phyloP scores from a whole-genome alignment of 345 rosid species.

The Salix brachista region DNA sequence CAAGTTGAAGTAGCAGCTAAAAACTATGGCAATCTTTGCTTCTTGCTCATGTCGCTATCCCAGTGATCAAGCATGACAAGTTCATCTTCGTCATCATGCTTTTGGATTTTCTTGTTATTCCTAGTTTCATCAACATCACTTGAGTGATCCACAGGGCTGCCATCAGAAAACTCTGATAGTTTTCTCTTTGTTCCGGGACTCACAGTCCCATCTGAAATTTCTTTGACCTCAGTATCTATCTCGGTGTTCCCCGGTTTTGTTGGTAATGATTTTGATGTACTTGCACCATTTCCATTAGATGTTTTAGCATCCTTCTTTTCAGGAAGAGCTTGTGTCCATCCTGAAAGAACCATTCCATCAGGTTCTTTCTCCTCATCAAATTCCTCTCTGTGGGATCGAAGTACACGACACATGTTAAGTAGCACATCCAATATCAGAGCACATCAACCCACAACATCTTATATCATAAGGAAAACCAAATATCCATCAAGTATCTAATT shows the following conservation, averaged over 20 bases:
- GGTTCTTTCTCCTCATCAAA: slow-evolving; percentile 97
- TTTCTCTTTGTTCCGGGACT: slow-evolving; percentile 60
- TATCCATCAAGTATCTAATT: background rate
- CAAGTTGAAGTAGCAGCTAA: background rate
- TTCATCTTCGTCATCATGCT: slow-evolving; percentile 53
- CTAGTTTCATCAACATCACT: slow-evolving; percentile 20
- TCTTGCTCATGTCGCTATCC: slow-evolving; percentile 36
- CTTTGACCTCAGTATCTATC: slow-evolving; percentile 23
- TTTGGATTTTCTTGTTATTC: slow-evolving; percentile 39
- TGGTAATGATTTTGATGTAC: slow-evolving; percentile 45
- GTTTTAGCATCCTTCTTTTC: slow-evolving; percentile 38
- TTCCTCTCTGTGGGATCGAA: slow-evolving; percentile 54
- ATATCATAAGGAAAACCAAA: background rate
- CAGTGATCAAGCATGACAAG: slow-evolving; percentile 37
- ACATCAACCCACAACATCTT: background rate
- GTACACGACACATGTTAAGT: background rate
- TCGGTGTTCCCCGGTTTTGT: slow-evolving; percentile 17
- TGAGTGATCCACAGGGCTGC: slow-evolving; percentile 15
- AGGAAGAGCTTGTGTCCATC: slow-evolving; percentile 67
- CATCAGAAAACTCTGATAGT: slow-evolving; percentile 23
- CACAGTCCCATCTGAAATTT: slow-evolving; percentile 32
- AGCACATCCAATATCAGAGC: slow-evolving; percentile 6
- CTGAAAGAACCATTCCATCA: slow-evolving; percentile 87
- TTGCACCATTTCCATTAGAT: slow-evolving; percentile 43
- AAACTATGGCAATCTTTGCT: slow-evolving; percentile 43